These are phyloP conservation scores for Nemania bipapillata DNA, from an alignment of 2,329 filamentous ascomycete genomes.

Conservation along the genomic window DNA sequence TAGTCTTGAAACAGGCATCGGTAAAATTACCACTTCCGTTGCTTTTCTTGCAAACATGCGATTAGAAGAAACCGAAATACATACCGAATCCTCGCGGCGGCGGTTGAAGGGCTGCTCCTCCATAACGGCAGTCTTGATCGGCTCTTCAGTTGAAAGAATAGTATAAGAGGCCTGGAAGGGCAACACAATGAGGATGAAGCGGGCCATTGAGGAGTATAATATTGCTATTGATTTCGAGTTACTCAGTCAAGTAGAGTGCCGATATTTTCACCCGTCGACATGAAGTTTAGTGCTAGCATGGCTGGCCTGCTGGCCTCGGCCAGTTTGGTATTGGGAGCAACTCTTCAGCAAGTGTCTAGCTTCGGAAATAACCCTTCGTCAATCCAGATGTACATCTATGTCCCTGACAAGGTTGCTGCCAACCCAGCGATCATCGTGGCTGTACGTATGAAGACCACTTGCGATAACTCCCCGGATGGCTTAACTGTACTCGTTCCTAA, in stretches of 20 bases:
- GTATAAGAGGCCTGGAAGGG: not conserved
- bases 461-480: not conserved
- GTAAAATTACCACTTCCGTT: not conserved
- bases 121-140: constrained; percentile 14
- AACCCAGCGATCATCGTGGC: constrained; percentile 45
- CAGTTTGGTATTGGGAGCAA: constrained; percentile 23
- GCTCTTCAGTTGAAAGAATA: not conserved
- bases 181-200: constrained; percentile 9
- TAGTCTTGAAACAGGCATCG: constrained; percentile 9
- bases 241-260: not conserved
- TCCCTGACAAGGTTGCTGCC: constrained; percentile 53
- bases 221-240: not conserved
- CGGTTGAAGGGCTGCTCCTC: constrained; percentile 16
- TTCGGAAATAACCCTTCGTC: constrained; percentile 58
- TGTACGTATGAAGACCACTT: constrained; percentile 20
- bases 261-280: not conserved
- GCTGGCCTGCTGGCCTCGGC: constrained; percentile 16
- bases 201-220: not conserved
- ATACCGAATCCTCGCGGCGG: constrained; percentile 8
- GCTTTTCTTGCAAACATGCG: constrained; percentile 1
- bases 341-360: constrained; percentile 51
- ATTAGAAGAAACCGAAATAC: not conserved
- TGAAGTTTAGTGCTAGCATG: constrained; percentile 20
- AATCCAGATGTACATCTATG: constrained; percentile 59
- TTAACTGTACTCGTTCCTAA: constrained; percentile 2